Evolutionary conservation across 352 stramenopile species (phyloP).

Genomic region (Phytophthora quininea): DNA sequence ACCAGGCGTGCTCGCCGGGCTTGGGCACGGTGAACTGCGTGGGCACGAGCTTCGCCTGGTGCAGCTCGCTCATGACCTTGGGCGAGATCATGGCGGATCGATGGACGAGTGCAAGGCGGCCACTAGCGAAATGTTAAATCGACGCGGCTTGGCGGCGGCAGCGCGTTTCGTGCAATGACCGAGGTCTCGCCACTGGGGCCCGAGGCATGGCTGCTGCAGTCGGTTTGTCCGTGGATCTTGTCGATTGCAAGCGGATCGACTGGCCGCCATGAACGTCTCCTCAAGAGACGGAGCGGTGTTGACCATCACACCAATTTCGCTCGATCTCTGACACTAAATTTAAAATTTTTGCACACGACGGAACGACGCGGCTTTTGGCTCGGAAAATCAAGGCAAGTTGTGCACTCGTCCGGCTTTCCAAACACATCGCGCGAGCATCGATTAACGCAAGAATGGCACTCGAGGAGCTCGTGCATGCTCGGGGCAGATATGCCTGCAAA

Average conservation of each 20-base stretch:
- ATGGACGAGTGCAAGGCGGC: not conserved
- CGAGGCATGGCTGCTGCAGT: slow-evolving; percentile 20
- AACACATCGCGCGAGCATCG: slow-evolving; percentile 14
- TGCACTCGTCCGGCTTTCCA: not conserved
- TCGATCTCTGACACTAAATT: not conserved
- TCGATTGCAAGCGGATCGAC: slow-evolving; percentile 21
- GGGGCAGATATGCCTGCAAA: slow-evolving; percentile 9
- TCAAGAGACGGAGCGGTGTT: slow-evolving; percentile 32
- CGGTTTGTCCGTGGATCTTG: slow-evolving; percentile 11
- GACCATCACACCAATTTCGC: no score
- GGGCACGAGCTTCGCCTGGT: slow-evolving; percentile 57
- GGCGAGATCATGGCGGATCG: slow-evolving; percentile 50
- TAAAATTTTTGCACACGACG: not conserved
- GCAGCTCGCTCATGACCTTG: slow-evolving; percentile 65
- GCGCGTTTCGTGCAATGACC: slow-evolving; percentile 36
- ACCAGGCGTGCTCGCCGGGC: slow-evolving; percentile 59
- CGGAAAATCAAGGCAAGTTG: not conserved
- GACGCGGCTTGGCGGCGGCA: not conserved
- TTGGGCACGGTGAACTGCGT: slow-evolving; percentile 67
- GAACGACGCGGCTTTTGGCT: slow-evolving; percentile 1
- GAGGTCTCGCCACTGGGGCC: not conserved
- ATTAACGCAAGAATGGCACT: slow-evolving; percentile 16
- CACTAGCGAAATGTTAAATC: slow-evolving; percentile 21
- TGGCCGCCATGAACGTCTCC: slow-evolving; percentile 14
- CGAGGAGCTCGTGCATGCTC: not conserved